Evolutionary conservation across 495 filamentous ascomycete species (phyloP), one percentile per base, ranked within the genome.

Genomic region (Sordaria brevicollis): DNA sequence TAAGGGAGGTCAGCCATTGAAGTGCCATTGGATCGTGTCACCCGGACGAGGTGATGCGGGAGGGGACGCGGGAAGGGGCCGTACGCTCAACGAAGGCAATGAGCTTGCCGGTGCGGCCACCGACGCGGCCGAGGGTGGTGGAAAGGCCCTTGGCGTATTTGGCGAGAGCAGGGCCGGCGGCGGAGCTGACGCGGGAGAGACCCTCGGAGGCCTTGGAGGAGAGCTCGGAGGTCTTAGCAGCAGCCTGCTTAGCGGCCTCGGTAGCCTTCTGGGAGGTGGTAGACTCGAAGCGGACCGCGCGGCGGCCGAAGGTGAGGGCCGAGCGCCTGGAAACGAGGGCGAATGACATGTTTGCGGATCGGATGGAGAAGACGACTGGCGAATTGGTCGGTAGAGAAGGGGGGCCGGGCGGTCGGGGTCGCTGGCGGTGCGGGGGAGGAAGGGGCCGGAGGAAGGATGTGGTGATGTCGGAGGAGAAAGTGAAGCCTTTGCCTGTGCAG

Each of bases 11-110:
- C 67, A 39, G 11, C 36, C 54, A 66, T 29, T 34, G 33, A 34
- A 9, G 54, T 35, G 57, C 65, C 57, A 70, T 33, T 67, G 49
- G 19, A 65, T 4, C 4, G 35, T 31, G 35, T 21, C 2, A 39
- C 35, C 66, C 21, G 37, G 29, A 65, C 41, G 66, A n/a, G 35
- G 31, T 39, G 38, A 11, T 35, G 73, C 21, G 17, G 38, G 35
- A 41, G 4, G 17, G 62, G 17, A 34, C 3, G 57, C 37, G 35
- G 31, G 62, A 37, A 17, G 13, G 11, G 43, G 31, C 37, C 93
- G 86, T 87, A 99, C 95, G 89, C 85, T 97, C 91, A 79, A 93
- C 82, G 75, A 93, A 91, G 68, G 86, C 84, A 78, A 97, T 88
- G 73, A 94, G 77, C 79, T 85, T 88, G 72, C 93, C 95, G 43